Base-by-base conservation (phyloP, 768 basidiomycete species). In the Tulasnella sp. region DNA sequence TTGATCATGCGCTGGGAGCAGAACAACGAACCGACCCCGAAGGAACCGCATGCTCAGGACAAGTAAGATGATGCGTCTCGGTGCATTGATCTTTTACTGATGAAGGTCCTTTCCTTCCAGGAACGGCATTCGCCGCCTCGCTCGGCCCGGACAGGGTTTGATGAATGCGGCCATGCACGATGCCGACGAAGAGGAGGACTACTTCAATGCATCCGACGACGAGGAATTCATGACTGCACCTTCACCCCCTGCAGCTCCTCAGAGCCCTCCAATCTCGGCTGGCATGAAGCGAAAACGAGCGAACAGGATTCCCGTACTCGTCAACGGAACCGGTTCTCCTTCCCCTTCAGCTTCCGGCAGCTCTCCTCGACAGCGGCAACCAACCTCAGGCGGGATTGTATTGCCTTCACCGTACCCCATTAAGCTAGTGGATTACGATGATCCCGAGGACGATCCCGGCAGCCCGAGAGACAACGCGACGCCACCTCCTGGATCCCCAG, bases 171-270 rank as follows among this genome's bases (percentile, higher is more conserved):
- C 89, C 44, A 85, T 86, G 46, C 85, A 92, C 80, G 94, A 95
- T 82, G 88, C 89, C 46, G 76, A 50, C 7, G 93, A 94, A 81
- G 97, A 99, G 85, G 97, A 99, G 85, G 91, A 93, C 81, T 99
- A 98, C 87, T 98, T 98, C 89, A 96, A 97, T 83, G 89, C 88
- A 41, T 94, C 94, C 58, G 95, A 96, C 82, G 94, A 96, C 64
- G 96, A 96, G 58, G 85, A 82, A 87, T 89, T 46, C 88, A 69
- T 69, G 64, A 69, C 31, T 37, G 64, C 31, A 69, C 1, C 89
- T 24, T 14, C 46, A 40, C 72, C 74, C 40, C 40, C 46, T 31
- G 31, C 20, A n/a, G n/a, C 74, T 28, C 46, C 40, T 20, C 41
- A 42, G 89, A 86, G 31, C 84, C 83, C 81, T 31, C 85, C 31